Evolutionary conservation across 1,139 yeast species (phyloP).

Genomic region (Saccharomycopsis hybrid): DNA sequence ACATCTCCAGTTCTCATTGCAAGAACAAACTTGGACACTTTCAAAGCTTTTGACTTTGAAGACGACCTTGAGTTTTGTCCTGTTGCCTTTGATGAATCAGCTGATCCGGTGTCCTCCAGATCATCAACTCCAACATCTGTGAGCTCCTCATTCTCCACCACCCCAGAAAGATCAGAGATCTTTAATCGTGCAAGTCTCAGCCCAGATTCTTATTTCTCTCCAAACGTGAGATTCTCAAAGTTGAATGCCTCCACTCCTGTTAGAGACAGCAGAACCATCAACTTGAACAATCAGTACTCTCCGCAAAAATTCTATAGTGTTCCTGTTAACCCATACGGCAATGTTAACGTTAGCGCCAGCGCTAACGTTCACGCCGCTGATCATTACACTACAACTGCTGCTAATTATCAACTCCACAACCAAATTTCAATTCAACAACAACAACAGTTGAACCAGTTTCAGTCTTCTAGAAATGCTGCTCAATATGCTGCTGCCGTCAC

Average conservation of each 20-base stretch:
- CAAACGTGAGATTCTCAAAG: background rate
- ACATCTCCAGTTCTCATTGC: slow-evolving; percentile 20
- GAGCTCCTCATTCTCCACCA: slow-evolving; percentile 21
- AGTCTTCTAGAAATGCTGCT: too few species aligned
- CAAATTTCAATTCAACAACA: too few species aligned
- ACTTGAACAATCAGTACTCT: slow-evolving; percentile 3
- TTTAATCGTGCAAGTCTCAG: slow-evolving; percentile 4
- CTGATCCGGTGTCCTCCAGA: slow-evolving; percentile 13
- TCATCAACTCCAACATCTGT: slow-evolving; percentile 13
- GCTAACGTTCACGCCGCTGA: too few species aligned
- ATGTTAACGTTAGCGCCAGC: background rate
- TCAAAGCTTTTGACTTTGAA: slow-evolving; percentile 63
- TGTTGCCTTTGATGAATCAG: slow-evolving; percentile 22
- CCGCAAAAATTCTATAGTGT: slow-evolving; percentile 2
- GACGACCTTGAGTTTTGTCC: slow-evolving; percentile 73
- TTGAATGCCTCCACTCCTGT: slow-evolving; percentile 1
- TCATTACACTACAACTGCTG: too few species aligned
- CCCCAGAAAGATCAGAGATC: slow-evolving; percentile 23
- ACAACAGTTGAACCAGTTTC: too few species aligned
- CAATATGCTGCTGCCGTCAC: too few species aligned
- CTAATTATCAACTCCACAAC: too few species aligned
- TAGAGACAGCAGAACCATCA: background rate
- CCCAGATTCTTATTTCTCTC: background rate
- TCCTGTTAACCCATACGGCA: background rate
- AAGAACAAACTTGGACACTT: slow-evolving; percentile 49